Conservation (phyloP, 2,329 filamentous ascomycete genomes). For the Pestalotiopsis sp. region DNA sequence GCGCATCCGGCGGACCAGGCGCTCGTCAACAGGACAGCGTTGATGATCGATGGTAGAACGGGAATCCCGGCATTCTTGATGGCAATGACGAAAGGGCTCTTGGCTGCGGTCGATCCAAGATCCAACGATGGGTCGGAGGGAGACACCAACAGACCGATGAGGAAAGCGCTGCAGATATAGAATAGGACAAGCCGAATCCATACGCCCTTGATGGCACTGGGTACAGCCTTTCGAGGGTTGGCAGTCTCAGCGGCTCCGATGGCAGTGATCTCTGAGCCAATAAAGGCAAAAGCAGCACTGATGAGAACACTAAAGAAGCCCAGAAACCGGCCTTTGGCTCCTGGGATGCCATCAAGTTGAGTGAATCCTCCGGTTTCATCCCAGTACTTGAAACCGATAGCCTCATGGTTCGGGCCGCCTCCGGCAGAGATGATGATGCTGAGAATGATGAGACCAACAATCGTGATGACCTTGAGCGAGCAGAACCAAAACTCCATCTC, state of each 20-base stretch:
- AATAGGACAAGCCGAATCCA: constrained; percentile 4
- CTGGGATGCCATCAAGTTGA: neutral
- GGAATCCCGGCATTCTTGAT: constrained; percentile 6
- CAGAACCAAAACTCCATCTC: constrained; percentile 10
- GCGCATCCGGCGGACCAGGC: constrained; percentile 9
- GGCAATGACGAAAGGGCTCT: constrained; percentile 11
- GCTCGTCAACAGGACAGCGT: constrained; percentile 3
- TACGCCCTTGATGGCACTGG: neutral
- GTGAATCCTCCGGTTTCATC: neutral
- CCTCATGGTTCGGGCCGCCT: constrained; percentile 7
- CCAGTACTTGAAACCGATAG: constrained; percentile 11
- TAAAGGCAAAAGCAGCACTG: constrained; percentile 8
- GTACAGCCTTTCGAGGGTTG: constrained; percentile 7
- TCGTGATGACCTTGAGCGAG: constrained; percentile 9
- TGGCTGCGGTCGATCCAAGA: neutral
- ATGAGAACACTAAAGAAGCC: constrained; percentile 4
- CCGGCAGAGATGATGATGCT: constrained; percentile 8
- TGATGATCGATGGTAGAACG: constrained; percentile 11
- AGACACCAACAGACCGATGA: constrained; percentile 10
- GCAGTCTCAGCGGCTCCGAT: constrained; percentile 5
- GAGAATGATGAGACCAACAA: constrained; percentile 10
- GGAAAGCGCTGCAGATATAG: constrained; percentile 7
- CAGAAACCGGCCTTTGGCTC: neutral
- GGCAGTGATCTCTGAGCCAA: neutral
- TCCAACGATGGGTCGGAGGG: neutral